Conservation (phyloP, 1,284 basidiomycete genomes). For the Boletus albobrunnescens region DNA sequence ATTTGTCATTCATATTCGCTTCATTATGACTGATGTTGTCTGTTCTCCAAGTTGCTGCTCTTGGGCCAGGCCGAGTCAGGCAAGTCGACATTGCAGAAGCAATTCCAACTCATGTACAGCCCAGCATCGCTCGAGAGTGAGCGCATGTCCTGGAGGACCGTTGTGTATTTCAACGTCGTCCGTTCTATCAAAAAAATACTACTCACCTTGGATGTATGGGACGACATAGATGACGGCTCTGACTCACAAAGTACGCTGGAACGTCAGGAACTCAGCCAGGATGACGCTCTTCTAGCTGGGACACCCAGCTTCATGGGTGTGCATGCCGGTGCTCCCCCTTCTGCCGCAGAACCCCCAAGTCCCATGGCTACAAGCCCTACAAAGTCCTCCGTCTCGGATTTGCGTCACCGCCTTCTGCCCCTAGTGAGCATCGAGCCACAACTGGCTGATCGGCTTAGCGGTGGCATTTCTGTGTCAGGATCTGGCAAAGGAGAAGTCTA, state of each 20-base stretch:
- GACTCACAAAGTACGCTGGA: conserved; percentile 36
- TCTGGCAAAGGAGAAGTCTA: conserved; percentile 69
- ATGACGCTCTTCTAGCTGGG: conserved; percentile 21
- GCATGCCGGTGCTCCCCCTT: conserved; percentile 9
- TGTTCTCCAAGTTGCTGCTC: conserved; percentile 54
- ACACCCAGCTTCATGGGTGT: conserved; percentile 13
- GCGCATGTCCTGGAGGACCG: conserved; percentile 76
- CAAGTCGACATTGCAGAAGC: conserved; percentile 78
- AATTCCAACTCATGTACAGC: conserved; percentile 82
- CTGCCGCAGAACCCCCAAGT: conserved; percentile 17
- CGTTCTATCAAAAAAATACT: conserved; percentile 74
- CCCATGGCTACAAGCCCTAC: conserved; percentile 28
- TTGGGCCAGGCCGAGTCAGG: conserved; percentile 81
- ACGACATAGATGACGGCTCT: conserved; percentile 54
- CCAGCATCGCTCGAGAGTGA: conserved; percentile 72
- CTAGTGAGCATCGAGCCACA: conserved; percentile 58
- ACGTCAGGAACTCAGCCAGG: conserved; percentile 30
- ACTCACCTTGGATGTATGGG: conserved; percentile 62
- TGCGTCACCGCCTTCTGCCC: conserved; percentile 56
- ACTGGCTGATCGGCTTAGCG: conserved; percentile 67
- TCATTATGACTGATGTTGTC: conserved; percentile 16
- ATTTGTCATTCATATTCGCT: conserved; percentile 13
- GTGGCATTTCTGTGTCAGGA: conserved; percentile 64
- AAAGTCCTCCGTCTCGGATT: conserved; percentile 39
- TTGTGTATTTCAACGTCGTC: conserved; percentile 78